Evolutionary conservation across 768 basidiomycete species (phyloP).

Genomic region (Tylopilus cervinicoccineus): DNA sequence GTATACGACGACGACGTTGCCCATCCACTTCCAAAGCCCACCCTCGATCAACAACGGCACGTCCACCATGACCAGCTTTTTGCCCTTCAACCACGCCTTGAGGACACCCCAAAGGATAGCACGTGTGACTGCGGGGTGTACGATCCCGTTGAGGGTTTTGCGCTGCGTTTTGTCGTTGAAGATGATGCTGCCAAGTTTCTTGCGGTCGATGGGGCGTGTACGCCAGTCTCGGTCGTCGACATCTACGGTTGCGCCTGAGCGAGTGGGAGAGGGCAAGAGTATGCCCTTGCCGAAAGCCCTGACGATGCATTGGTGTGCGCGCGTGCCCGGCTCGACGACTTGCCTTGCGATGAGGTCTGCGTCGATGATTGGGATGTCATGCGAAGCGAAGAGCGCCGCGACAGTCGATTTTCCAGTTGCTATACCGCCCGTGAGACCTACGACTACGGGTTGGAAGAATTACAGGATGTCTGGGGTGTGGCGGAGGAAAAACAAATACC

Average conservation of each 20-base stretch:
- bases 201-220: conserved; percentile 76
- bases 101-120: conserved; percentile 72
- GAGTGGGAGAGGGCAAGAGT: conserved; percentile 36
- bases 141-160: conserved; percentile 72
- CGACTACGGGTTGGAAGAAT: conserved; percentile 45
- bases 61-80: conserved; percentile 80
- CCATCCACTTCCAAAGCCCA: conserved; percentile 79
- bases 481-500: conserved; percentile 8
- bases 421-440: conserved; percentile 95
- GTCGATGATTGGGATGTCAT: conserved; percentile 81
- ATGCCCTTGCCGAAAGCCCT: conserved; percentile 68
- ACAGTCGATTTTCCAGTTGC: conserved; percentile 97
- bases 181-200: conserved; percentile 77
- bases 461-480: neutral
- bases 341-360: conserved; percentile 86
- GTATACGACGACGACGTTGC: conserved; percentile 82
- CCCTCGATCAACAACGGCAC: conserved; percentile 92
- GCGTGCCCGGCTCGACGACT: conserved; percentile 82
- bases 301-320: conserved; percentile 63
- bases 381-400: conserved; percentile 62
- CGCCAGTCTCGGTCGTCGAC: conserved; percentile 6
- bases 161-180: conserved; percentile 76
- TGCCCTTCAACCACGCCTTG: conserved; percentile 69
- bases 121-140: conserved; percentile 86
- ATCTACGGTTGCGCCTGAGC: neutral